Base-by-base conservation (phyloP, 78 protist species). In the Mastigamoeba balamuthi region DNA sequence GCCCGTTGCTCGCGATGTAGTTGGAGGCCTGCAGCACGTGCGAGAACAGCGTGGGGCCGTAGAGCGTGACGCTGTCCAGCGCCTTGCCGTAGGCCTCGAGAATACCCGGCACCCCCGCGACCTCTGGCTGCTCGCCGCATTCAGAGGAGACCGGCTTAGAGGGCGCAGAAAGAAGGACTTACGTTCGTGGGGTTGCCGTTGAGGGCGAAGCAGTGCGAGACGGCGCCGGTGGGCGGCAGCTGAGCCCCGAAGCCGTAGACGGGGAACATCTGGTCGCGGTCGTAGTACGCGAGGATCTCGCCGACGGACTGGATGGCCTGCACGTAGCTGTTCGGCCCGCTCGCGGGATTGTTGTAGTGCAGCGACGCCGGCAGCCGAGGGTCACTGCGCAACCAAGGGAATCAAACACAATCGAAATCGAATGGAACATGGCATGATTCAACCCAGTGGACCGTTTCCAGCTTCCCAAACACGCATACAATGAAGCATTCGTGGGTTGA, bases 221-320 rank as follows among this genome's bases (percentile, higher is more conserved):
- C 78, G 17, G 7, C 27, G 0, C 10, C 3, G n/a, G 40, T 52
- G 5, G 80, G 80, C 36, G 86, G 86, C 0, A 87, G 33, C 28
- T 63, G 25, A 37, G 83, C 93, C 37, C 96, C 96, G 29, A 88
- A 93, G 2, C 95, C 97, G 65, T 33, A 91, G 0, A 10, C 78
- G 29, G 95, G 89, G 35, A 83, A 76, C 36, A 69, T 23, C 17
- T 72, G 74, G 30, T 75, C 79, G 41, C 27, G 69, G 23, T 42
- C 75, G 27, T 78, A 78, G 25, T 77, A 78, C 29, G 69, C 72
- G 3, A 78, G 27, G 37, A 71, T 73, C 64, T 33, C 72, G 17
- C 84, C 84, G 40, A 78, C 30, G 1, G 77, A 43, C 8, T 29
- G 40, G 43, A 78, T 78, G 4, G 84, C 76, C 28, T 39, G 37